A percentile compares a stretch with the other conserved stretches of the same genome.
Conservation (phyloP, 2,329 filamentous ascomycete genomes). For the Phoma sp. region DNA sequence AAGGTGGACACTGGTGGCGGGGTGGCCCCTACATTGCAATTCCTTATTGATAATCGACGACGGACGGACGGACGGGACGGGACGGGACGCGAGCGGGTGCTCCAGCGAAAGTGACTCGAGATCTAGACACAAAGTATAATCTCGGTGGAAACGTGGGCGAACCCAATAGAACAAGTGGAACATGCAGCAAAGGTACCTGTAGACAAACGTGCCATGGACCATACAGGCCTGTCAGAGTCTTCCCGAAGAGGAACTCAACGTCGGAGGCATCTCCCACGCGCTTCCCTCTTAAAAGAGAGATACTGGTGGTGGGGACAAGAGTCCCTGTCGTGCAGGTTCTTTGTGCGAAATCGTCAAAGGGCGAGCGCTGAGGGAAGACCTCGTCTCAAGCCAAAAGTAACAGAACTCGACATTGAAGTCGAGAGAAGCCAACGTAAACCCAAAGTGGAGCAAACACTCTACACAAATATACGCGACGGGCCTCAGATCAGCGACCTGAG, state of each 20-base stretch:
- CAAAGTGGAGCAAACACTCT: conserved; percentile 10
- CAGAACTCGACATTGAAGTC: conserved; percentile 1
- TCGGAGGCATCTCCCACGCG: conserved; percentile 38
- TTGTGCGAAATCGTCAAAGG: conserved; percentile 26
- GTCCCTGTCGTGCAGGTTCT: conserved; percentile 33
- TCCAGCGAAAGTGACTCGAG: conserved; percentile 6
- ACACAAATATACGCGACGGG: neutral
- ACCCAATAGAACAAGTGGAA: conserved; percentile 15
- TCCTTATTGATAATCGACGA: conserved; percentile 22
- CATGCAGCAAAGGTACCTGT: conserved; percentile 27
- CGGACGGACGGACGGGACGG: conserved; percentile 12
- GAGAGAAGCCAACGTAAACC: conserved; percentile 9
- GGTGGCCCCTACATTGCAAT: conserved; percentile 33
- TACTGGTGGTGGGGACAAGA: conserved; percentile 30
- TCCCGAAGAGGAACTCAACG: conserved; percentile 22
- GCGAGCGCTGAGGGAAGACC: conserved; percentile 16
- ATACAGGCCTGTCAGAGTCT: conserved; percentile 26
- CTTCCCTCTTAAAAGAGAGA: conserved; percentile 31
- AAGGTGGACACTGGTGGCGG: conserved; percentile 31
- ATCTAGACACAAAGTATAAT: conserved; percentile 18
- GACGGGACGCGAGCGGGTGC: conserved; percentile 10
- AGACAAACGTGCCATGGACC: conserved; percentile 33
- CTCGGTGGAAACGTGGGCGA: conserved; percentile 11
- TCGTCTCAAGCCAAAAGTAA: conserved; percentile 10
- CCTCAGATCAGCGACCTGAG: conserved; percentile 8